Evolutionary conservation across 192 early-diverging fungal genomes (phyloP).

Genomic region (Paraglomus occultum): DNA sequence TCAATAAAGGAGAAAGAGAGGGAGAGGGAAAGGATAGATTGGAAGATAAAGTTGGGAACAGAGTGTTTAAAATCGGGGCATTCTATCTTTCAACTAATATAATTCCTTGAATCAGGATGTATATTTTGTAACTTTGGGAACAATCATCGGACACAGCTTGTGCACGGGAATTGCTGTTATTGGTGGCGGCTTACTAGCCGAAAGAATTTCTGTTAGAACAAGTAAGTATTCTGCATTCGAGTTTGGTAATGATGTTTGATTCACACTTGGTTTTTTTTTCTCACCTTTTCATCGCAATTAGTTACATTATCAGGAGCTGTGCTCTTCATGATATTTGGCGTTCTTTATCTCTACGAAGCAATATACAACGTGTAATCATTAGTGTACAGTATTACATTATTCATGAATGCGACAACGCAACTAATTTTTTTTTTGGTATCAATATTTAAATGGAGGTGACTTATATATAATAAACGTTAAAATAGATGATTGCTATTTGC

Average conservation of each 20-base stretch:
- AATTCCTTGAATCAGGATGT: slow-evolving; percentile 60
- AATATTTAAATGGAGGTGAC: no score
- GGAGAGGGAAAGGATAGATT: no score
- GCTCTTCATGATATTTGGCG: slow-evolving; percentile 86
- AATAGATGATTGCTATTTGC: no score
- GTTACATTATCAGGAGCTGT: slow-evolving; percentile 82
- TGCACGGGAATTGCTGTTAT: slow-evolving; percentile 93
- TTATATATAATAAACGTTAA: no score
- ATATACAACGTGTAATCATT: slow-evolving; percentile 26
- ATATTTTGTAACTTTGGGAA: slow-evolving; percentile 85
- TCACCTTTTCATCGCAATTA: slow-evolving; percentile 25
- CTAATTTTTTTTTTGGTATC: no score
- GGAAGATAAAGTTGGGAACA: neutral
- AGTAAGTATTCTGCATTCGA: slow-evolving; percentile 42
- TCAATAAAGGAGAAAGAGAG: no score
- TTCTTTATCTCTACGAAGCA: slow-evolving; percentile 66
- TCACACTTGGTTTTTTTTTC: slow-evolving; percentile 11
- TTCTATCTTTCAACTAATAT: neutral
- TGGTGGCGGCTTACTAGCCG: slow-evolving; percentile 86
- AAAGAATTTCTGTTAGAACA: slow-evolving; percentile 83
- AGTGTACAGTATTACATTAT: no score
- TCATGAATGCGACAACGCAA: no score
- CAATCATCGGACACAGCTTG: slow-evolving; percentile 85
- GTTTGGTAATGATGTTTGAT: neutral
- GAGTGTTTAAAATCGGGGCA: neutral